phyloP scores from a whole-genome alignment of 768 basidiomycete genomes.

The Fibroporia radiculosa region DNA sequence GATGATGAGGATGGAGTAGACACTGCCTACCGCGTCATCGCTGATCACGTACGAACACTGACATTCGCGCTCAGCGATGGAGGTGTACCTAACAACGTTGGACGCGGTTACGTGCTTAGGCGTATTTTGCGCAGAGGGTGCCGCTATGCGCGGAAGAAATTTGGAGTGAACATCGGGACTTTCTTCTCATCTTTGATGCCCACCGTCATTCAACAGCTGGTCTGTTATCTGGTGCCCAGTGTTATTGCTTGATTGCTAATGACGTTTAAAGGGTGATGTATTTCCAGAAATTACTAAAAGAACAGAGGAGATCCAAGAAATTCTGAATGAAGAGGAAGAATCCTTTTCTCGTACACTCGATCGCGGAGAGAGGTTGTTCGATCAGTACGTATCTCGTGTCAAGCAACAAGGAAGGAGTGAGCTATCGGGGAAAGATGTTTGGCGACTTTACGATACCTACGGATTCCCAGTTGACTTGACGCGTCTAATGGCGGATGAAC shows the following conservation, averaged over 20 bases:
- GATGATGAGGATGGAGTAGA: slow-evolving; percentile 95
- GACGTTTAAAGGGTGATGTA: slow-evolving; percentile 50
- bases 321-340: slow-evolving; percentile 95
- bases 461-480: slow-evolving; percentile 98
- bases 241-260: neutral
- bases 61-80: slow-evolving; percentile 96
- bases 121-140: slow-evolving; percentile 90
- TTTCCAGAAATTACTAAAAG: slow-evolving; percentile 93
- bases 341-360: slow-evolving; percentile 97
- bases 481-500: slow-evolving; percentile 93
- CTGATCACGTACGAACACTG: slow-evolving; percentile 92
- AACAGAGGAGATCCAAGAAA: slow-evolving; percentile 81
- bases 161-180: slow-evolving; percentile 83
- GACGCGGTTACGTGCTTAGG: slow-evolving; percentile 94
- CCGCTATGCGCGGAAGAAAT: slow-evolving; percentile 93
- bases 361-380: slow-evolving; percentile 93
- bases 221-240: slow-evolving; percentile 25
- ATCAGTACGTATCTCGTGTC: slow-evolving; percentile 71
- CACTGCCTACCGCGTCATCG: slow-evolving; percentile 94
- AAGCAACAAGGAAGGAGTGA: slow-evolving; percentile 51
- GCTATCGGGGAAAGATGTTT: slow-evolving; percentile 88
- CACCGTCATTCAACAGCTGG: slow-evolving; percentile 83
- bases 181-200: slow-evolving; percentile 95
- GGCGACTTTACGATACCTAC: slow-evolving; percentile 96
- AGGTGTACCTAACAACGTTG: slow-evolving; percentile 93